phyloP scores from a whole-genome alignment of 1,284 basidiomycete genomes.

The Trametes sp. region DNA sequence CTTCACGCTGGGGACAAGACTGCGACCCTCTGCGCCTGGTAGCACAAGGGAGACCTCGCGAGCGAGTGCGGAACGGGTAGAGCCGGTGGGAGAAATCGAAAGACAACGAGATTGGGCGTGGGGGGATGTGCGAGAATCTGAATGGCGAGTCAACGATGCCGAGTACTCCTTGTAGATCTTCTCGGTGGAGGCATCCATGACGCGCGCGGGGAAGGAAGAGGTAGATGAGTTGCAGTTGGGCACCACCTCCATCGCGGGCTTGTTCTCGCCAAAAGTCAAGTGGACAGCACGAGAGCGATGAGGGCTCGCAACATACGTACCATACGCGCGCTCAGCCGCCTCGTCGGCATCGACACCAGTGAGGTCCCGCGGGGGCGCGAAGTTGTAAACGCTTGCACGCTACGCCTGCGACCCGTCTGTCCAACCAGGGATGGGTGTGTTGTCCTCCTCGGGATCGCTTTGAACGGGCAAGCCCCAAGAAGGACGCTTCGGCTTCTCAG shows the following conservation, averaged over 20 bases:
- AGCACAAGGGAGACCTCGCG: slow-evolving; percentile 60
- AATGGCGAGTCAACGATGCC: slow-evolving; percentile 56
- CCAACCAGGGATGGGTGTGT: slow-evolving; percentile 68
- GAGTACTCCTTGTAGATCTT: slow-evolving; percentile 63
- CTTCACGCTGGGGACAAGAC: slow-evolving; percentile 71
- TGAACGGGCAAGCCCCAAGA: slow-evolving; percentile 32
- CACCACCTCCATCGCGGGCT: slow-evolving; percentile 37
- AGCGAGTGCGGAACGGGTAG: slow-evolving; percentile 38
- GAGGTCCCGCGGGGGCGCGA: slow-evolving; percentile 44
- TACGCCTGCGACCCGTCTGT: slow-evolving; percentile 71
- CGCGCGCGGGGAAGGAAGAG: slow-evolving; percentile 23
- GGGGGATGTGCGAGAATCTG: slow-evolving; percentile 55
- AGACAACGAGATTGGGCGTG: slow-evolving; percentile 31
- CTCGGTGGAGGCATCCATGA: slow-evolving; percentile 34
- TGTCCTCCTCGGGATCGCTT: slow-evolving; percentile 32
- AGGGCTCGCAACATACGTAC: slow-evolving; percentile 56
- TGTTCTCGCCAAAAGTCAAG: slow-evolving; percentile 50
- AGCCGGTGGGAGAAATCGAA: slow-evolving; percentile 43
- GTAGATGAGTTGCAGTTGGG: slow-evolving; percentile 30
- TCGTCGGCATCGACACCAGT: slow-evolving; percentile 37
- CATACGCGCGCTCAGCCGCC: slow-evolving; percentile 44
- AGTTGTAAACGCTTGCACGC: slow-evolving; percentile 64
- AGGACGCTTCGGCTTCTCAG: slow-evolving; percentile 46
- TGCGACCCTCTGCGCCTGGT: slow-evolving; percentile 65
- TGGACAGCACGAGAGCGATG: slow-evolving; percentile 56